Conservation (phyloP, 164 flowering plant genomes). For the Kalanchoe fedtschenkoi region DNA sequence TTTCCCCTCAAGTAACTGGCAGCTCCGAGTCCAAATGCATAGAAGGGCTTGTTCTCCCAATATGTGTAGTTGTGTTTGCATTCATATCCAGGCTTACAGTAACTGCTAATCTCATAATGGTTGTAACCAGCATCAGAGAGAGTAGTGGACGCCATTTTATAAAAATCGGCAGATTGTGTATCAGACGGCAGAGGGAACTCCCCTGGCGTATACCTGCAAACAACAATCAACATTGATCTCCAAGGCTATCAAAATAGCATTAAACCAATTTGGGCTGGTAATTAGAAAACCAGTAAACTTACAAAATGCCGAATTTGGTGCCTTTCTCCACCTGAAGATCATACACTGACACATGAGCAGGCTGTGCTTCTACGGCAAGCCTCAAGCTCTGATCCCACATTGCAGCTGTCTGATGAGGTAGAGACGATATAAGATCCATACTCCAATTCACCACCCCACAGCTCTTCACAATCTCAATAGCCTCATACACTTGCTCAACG, state of each 20-base stretch:
- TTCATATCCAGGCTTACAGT: constrained; percentile 54
- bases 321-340: constrained; percentile 90
- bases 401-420: constrained; percentile 68
- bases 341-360: constrained; percentile 80
- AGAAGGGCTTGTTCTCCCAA: constrained; percentile 73
- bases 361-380: constrained; percentile 41
- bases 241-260: neutral
- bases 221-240: constrained; percentile 6
- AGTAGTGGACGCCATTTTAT: constrained; percentile 53
- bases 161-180: constrained; percentile 63
- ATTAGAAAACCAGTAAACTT: constrained; percentile 17
- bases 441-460: constrained; percentile 87
- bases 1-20: constrained; percentile 60
- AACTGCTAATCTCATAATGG: constrained; percentile 90
- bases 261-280: neutral
- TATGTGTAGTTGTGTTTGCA: constrained; percentile 80
- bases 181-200: constrained; percentile 89
- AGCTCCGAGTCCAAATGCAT: constrained; percentile 84
- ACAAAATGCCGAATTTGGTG: constrained; percentile 80
- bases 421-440: constrained; percentile 85
- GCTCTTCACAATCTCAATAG: constrained; percentile 51
- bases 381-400: constrained; percentile 87
- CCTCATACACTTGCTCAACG: constrained; percentile 55
- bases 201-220: constrained; percentile 75
- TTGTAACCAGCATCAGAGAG: constrained; percentile 55